A percentile compares a stretch with the other conserved stretches of the same genome.
Evolutionary conservation across 1,139 yeast genomes (phyloP).

Genomic region (Kurtzmaniella quercitrusa): DNA sequence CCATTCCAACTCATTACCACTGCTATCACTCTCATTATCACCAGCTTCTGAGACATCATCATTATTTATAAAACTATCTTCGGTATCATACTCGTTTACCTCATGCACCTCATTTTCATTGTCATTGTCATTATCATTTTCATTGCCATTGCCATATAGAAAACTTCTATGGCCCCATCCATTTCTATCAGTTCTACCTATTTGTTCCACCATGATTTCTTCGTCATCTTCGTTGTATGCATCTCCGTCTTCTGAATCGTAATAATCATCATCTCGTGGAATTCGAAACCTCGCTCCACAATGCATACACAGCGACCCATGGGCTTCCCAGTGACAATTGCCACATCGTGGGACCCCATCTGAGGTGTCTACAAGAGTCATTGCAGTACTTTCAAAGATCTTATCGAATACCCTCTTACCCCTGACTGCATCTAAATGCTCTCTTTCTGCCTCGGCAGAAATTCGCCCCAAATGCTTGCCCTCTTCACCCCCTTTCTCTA

Average conservation of each 20-base stretch:
- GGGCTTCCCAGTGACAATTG: slow-evolving; percentile 79
- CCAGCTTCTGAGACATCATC: neutral
- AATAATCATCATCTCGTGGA: slow-evolving; percentile 25
- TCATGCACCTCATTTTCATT: slow-evolving; percentile 9
- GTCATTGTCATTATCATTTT: slow-evolving; percentile 7
- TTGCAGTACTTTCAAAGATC: slow-evolving; percentile 41
- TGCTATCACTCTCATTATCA: neutral
- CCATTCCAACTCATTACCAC: neutral
- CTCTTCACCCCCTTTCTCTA: slow-evolving; percentile 17
- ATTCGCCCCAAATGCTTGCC: slow-evolving; percentile 19
- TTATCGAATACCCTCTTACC: slow-evolving; percentile 41
- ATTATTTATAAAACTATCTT: slow-evolving; percentile 7
- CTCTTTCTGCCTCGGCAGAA: slow-evolving; percentile 20
- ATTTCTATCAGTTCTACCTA: too few species aligned
- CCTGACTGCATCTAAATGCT: slow-evolving; percentile 36
- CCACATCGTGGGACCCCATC: slow-evolving; percentile 83
- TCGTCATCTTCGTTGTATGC: slow-evolving; percentile 17
- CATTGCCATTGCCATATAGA: too few species aligned
- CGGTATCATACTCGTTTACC: slow-evolving; percentile 6
- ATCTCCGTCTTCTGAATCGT: slow-evolving; percentile 27
- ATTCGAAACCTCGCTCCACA: slow-evolving; percentile 44
- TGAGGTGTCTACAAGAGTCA: slow-evolving; percentile 53
- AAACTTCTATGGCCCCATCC: too few species aligned
- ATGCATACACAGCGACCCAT: slow-evolving; percentile 50
- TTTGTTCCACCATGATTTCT: slow-evolving; percentile 5